These are phyloP conservation scores for Aspergillus funiculosus DNA, from an alignment of 495 filamentous ascomycete species.

Conservation along the genomic window DNA sequence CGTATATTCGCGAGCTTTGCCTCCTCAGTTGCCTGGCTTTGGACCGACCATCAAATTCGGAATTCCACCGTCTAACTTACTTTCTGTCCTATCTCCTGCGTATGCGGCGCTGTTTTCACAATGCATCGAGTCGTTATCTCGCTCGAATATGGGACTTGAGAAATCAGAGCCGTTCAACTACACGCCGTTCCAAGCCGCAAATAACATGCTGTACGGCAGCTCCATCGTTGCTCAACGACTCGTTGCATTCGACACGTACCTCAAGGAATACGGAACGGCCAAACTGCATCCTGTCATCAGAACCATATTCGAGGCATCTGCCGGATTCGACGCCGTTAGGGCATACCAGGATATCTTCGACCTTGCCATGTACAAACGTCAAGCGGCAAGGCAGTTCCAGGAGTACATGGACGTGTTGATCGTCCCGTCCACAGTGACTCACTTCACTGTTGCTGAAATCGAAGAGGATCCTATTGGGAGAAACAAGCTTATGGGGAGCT, in stretches of 20 bases:
- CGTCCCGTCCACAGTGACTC: slow-evolving; percentile 2
- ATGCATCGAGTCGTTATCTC: too few relatives aligned
- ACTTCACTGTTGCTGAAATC: slow-evolving; percentile 6
- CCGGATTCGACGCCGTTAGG: slow-evolving; percentile 5
- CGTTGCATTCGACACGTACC: slow-evolving; percentile 3
- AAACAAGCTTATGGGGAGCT: slow-evolving; percentile 6
- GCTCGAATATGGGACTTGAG: background rate
- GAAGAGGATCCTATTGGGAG: slow-evolving; percentile 2
- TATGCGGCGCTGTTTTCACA: background rate
- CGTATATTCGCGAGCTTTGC: background rate
- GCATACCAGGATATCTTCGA: slow-evolving; percentile 8
- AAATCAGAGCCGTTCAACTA: background rate
- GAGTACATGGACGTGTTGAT: slow-evolving; percentile 2
- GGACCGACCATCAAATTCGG: background rate
- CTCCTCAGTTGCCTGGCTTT: background rate
- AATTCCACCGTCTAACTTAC: background rate
- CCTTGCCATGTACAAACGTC: slow-evolving; percentile 6
- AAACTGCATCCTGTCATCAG: slow-evolving; percentile 2
- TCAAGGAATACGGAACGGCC: background rate
- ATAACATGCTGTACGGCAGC: slow-evolving; percentile 7
- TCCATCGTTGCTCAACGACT: slow-evolving; percentile 6
- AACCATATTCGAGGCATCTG: slow-evolving; percentile 1
- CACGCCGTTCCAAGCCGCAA: slow-evolving; percentile 4
- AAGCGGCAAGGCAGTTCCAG: background rate
- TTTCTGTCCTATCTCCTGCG: background rate